Conservation (phyloP, 1,139 yeast species). For the Suhomyces bribrorum region DNA sequence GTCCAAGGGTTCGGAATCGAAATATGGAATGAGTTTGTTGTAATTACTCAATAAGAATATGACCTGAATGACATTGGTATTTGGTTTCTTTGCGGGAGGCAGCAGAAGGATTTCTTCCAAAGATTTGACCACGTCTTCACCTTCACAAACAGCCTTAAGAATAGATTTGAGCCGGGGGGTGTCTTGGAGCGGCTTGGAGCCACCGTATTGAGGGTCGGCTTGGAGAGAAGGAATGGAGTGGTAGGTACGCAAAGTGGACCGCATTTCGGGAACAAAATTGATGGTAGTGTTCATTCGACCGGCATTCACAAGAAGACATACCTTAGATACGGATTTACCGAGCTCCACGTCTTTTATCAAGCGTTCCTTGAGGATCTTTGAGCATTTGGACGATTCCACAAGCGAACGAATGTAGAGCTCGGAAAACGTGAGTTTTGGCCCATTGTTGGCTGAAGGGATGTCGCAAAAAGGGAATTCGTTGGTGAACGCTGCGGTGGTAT, state of each 20-base stretch:
- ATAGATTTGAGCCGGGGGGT: constrained; percentile 92
- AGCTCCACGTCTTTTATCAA: constrained; percentile 61
- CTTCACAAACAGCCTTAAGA: constrained; percentile 74
- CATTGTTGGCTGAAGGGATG: constrained; percentile 38
- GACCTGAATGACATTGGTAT: constrained; percentile 63
- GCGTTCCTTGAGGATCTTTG: constrained; percentile 79
- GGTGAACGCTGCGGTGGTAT: constrained; percentile 66
- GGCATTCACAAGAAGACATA: constrained; percentile 83
- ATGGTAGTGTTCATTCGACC: constrained; percentile 96
- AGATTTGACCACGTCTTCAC: constrained; percentile 41
- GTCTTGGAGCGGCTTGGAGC: constrained; percentile 81
- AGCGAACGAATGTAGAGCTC: constrained; percentile 81
- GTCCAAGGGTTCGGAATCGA: constrained; percentile 12
- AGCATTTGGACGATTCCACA: constrained; percentile 81
- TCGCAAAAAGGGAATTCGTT: constrained; percentile 49
- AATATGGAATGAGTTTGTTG: constrained; percentile 46
- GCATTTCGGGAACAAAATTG: constrained; percentile 96
- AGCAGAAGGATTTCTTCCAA: constrained; percentile 47
- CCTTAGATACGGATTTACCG: constrained; percentile 76
- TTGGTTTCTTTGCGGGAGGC: constrained; percentile 45
- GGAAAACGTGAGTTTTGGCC: constrained; percentile 69
- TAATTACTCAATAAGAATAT: constrained; percentile 72
- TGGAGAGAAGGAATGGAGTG: constrained; percentile 93
- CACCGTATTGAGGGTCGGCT: constrained; percentile 53
- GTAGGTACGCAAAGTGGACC: constrained; percentile 86